A percentile compares a stretch with the other conserved stretches of the same genome.
Conservation (phyloP, 164 flowering plant genomes). For the Tinospora cordifolia region DNA sequence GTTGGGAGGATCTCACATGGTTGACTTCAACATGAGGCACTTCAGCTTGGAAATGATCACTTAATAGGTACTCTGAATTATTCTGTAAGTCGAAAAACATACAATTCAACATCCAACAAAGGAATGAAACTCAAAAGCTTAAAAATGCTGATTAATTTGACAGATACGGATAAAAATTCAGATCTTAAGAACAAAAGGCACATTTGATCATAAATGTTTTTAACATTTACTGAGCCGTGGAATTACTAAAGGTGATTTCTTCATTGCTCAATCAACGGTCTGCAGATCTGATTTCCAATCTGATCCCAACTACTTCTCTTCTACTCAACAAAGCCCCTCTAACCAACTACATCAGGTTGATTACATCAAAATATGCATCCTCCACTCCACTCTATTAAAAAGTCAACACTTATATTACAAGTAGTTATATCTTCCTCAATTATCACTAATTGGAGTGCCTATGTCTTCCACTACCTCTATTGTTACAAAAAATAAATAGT, state of each 20-base stretch:
- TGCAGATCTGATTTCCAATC: no score
- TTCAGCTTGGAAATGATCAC: conserved; percentile 15
- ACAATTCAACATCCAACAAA: conserved; percentile 4
- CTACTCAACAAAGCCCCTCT: no score
- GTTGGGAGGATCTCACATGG: conserved; percentile 13
- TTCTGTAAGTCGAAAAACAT: conserved; percentile 27
- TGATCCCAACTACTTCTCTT: no score
- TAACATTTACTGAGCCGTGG: background rate
- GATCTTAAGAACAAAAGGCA: background rate
- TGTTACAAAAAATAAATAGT: no score
- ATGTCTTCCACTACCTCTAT: no score
- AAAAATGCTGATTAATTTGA: background rate
- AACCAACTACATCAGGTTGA: no score
- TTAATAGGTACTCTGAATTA: conserved; percentile 21
- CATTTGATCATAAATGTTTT: background rate
- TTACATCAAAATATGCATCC: no score
- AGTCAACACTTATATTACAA: no score
- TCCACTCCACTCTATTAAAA: no score
- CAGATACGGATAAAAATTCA: background rate
- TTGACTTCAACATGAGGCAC: conserved; percentile 14
- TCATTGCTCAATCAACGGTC: background rate
- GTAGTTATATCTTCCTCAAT: no score
- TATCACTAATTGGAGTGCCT: no score
- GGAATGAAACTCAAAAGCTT: background rate
- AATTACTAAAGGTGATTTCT: background rate